Base-by-base conservation (phyloP, 2,329 filamentous ascomycete genomes). In the Reticulascus tulasneorum region DNA sequence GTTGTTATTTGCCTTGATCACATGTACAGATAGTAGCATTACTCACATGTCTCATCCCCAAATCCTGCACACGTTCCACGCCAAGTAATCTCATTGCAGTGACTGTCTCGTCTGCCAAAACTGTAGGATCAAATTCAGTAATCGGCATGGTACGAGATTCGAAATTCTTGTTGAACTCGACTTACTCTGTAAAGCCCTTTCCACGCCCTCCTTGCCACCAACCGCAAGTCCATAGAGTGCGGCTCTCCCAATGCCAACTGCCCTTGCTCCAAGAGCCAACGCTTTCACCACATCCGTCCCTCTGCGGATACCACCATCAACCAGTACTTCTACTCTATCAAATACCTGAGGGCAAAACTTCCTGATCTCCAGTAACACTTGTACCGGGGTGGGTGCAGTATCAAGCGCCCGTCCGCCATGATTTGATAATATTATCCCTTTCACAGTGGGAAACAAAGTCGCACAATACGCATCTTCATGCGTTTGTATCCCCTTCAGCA, bases 381-480 rank as follows among this genome's bases (percentile, higher is more conserved):
- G 56, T 5, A 45, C 10, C 3, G 42, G 42, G 15, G 42, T 37
- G 26, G 42, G 33, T 7, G 42, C 40, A 11, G 42, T 45, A 13
- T 79, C 75, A 2, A 76, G 58, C 2, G 73, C 71, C 19, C 76
- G 59, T 4, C 76, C 76, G 13, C 76, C 75, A 37, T 79, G 76
- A 42, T 79, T 80, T 41, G 69, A 75, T 22, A 80, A 45, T 38
- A 77, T 53, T 29, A 79, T 72, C 1, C 74, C 75, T 11, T 62
- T 62, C 1, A 75, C 75, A 8, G 33, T 34, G 18, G 42, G 33
- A 25, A 43, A 45, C 1, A 43, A 22, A 4, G 35, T 43, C 7
- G 42, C 42, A 6, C 39, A 35, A 23, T 32, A 45, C 7, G 42
- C 42, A 48, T 80, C 75, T 19, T 71, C 71, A 0, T 72, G 73